Evolutionary conservation across 495 filamentous ascomycete genomes (phyloP).

Genomic region (Aspergillus steynii): DNA sequence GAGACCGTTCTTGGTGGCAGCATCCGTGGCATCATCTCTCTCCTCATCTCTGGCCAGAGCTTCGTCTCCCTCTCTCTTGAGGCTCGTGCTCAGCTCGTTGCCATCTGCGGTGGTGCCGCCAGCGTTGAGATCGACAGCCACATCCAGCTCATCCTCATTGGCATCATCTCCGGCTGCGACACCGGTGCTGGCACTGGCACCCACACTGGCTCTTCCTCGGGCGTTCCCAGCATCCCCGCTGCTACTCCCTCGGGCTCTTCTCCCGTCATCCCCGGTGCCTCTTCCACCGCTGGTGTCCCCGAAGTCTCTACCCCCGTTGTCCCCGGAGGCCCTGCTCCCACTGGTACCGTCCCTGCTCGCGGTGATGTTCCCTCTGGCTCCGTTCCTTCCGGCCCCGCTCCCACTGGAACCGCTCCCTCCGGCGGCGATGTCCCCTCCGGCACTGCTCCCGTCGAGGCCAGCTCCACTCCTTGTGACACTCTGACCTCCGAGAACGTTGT

Average conservation of each 20-base stretch:
- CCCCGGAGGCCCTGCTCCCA: slow-evolving; percentile 9
- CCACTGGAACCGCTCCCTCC: slow-evolving; percentile 15
- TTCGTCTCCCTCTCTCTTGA: slow-evolving; percentile 34
- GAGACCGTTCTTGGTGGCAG: slow-evolving; percentile 32
- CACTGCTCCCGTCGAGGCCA: slow-evolving; percentile 6
- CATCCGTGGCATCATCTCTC: slow-evolving; percentile 36
- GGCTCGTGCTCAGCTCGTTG: slow-evolving; percentile 42
- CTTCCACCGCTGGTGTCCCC: slow-evolving; percentile 9
- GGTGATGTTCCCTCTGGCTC: not conserved
- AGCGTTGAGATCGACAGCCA: slow-evolving; percentile 31
- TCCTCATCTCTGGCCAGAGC: slow-evolving; percentile 38
- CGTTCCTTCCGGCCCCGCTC: not conserved
- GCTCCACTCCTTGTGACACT: slow-evolving; percentile 25
- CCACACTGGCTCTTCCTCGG: slow-evolving; percentile 15
- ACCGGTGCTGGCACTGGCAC: slow-evolving; percentile 19
- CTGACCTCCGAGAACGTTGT: slow-evolving; percentile 15
- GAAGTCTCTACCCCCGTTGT: slow-evolving; percentile 4
- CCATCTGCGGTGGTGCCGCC: slow-evolving; percentile 37
- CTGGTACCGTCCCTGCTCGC: slow-evolving; percentile 11
- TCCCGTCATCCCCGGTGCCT: slow-evolving; percentile 13
- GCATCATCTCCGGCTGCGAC: slow-evolving; percentile 34
- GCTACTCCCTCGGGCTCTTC: slow-evolving; percentile 13
- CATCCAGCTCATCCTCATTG: slow-evolving; percentile 38
- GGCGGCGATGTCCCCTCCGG: slow-evolving; percentile 6
- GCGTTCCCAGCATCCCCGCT: slow-evolving; percentile 24